Conservation (phyloP, 495 filamentous ascomycete species). For the Tuber borchii region DNA sequence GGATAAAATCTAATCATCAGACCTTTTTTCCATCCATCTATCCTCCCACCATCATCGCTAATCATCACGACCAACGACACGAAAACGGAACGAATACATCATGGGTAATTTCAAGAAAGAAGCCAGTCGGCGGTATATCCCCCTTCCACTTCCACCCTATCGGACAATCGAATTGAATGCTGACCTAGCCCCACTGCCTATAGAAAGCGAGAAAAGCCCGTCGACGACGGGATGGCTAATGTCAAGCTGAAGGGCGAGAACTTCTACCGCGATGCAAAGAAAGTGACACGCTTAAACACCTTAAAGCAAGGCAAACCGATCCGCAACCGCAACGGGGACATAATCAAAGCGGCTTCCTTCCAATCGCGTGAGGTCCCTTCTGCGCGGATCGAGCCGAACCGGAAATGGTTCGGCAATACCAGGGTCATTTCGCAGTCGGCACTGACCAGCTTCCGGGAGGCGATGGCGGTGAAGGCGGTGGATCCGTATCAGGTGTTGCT, state of each 20-base stretch:
- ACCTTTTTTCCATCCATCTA: neutral
- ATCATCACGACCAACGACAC: neutral
- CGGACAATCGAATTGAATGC: neutral
- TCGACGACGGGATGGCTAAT: slow-evolving; percentile 76
- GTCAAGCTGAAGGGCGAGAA: slow-evolving; percentile 93
- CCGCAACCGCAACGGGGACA: slow-evolving; percentile 64
- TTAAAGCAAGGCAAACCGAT: slow-evolving; percentile 73
- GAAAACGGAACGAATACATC: slow-evolving; percentile 28
- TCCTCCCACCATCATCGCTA: neutral
- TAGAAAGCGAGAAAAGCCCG: slow-evolving; percentile 66
- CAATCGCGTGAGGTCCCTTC: slow-evolving; percentile 71
- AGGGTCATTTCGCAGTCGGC: slow-evolving; percentile 64
- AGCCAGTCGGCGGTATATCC: slow-evolving; percentile 55
- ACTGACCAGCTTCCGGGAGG: slow-evolving; percentile 76
- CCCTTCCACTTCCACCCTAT: slow-evolving; percentile 36
- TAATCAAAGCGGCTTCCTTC: slow-evolving; percentile 76
- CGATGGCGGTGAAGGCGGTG: slow-evolving; percentile 78
- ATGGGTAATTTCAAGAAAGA: slow-evolving; percentile 99
- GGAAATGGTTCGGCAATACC: slow-evolving; percentile 75
- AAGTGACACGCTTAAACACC: slow-evolving; percentile 77
- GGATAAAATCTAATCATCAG: too few species aligned
- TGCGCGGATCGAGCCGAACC: slow-evolving; percentile 86
- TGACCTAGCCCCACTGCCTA: slow-evolving; percentile 6
- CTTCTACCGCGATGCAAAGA: slow-evolving; percentile 86
- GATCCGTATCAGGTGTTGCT: slow-evolving; percentile 90